Base-by-base conservation (phyloP, 352 stramenopile genomes). In the Lagenidium sp. region DNA sequence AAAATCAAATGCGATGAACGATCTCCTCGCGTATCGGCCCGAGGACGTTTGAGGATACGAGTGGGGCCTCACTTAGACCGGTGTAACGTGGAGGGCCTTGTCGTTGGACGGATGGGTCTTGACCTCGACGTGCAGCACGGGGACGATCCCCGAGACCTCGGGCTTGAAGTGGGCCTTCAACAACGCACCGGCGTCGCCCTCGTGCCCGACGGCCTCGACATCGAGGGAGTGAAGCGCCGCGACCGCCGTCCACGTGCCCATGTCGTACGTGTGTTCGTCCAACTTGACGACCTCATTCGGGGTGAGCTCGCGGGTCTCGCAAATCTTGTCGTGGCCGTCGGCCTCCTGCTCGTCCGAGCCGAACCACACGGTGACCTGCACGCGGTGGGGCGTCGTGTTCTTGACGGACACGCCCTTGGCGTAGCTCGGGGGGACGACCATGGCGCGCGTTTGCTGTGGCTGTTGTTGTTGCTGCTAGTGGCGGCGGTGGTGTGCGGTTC, bases 231-330 rank as follows among this genome's bases (percentile, higher is more conserved):
- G 57, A 15, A 92, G 53, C 37, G 74, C 60, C 6, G 76, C 77
- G 25, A 77, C 57, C 4, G 72, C 74, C 35, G 63, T 85, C 71
- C 69, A 89, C 26, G 62, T 58, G 45, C 64, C 79, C 79, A 92
- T 92, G 62, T 92, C 64, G 63, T 82, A 89, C 55, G 76, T 60
- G 45, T 82, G 65, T 46, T 85, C 76, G 25, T 65, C 58, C 29
- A 89, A 53, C 20, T 28, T 65, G 4, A 43, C 47, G 23, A 67
- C 57, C 1, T 54, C 57, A 6, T 69, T 46, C 0, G 76, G 62
- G 19, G 55, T 68, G 30, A 87, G 35, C 48, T 75, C 64, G 31
- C 63, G 47, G 26, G 57, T 74, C 51, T 85, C 66, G 25, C 50
- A 48, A 47, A 89, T 77, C 60, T 86, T 83, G 29, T 54, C 57